Evolutionary conservation across 2,329 filamentous ascomycete species (phyloP).

Genomic region (Xylariaceae sp.): DNA sequence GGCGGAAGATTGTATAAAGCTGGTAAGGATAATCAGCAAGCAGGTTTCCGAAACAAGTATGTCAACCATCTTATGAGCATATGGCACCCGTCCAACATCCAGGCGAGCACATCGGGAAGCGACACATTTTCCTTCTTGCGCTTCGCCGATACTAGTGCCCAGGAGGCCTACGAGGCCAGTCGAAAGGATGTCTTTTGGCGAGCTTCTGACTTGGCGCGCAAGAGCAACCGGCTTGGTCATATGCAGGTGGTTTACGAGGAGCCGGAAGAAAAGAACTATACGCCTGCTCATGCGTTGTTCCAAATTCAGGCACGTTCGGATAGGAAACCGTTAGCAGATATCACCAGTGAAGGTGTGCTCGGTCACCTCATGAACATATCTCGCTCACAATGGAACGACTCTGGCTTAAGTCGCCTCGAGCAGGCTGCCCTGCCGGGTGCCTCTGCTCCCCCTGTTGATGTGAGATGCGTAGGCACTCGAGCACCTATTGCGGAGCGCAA

Average conservation of each 20-base stretch:
- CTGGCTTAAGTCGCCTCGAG: slow-evolving; percentile 73
- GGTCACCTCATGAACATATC: slow-evolving; percentile 75
- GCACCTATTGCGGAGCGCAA: slow-evolving; percentile 59
- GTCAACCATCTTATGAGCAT: slow-evolving; percentile 82
- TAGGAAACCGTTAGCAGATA: slow-evolving; percentile 60
- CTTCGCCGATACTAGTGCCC: slow-evolving; percentile 71
- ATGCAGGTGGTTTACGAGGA: slow-evolving; percentile 69
- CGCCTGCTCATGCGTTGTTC: slow-evolving; percentile 72
- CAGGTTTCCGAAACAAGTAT: slow-evolving; percentile 75
- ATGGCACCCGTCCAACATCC: slow-evolving; percentile 76
- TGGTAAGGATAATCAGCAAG: slow-evolving; percentile 65
- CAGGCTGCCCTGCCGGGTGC: slow-evolving; percentile 73
- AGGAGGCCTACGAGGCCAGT: slow-evolving; percentile 65
- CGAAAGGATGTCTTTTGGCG: slow-evolving; percentile 69
- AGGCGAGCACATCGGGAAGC: slow-evolving; percentile 53
- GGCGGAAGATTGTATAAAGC: slow-evolving; percentile 70
- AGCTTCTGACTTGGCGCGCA: slow-evolving; percentile 54
- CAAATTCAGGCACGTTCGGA: slow-evolving; percentile 69
- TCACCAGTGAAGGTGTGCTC: slow-evolving; percentile 68
- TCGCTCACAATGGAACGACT: slow-evolving; percentile 56
- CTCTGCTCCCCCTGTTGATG: slow-evolving; percentile 78
- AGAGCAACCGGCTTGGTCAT: slow-evolving; percentile 55
- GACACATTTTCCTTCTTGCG: slow-evolving; percentile 83
- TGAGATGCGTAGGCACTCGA: slow-evolving; percentile 66
- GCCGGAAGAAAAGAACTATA: slow-evolving; percentile 54